Evolutionary conservation across 192 early-diverging fungal genomes (phyloP), one percentile per base, ranked within the genome.

Genomic region (Linnemannia exigua): DNA sequence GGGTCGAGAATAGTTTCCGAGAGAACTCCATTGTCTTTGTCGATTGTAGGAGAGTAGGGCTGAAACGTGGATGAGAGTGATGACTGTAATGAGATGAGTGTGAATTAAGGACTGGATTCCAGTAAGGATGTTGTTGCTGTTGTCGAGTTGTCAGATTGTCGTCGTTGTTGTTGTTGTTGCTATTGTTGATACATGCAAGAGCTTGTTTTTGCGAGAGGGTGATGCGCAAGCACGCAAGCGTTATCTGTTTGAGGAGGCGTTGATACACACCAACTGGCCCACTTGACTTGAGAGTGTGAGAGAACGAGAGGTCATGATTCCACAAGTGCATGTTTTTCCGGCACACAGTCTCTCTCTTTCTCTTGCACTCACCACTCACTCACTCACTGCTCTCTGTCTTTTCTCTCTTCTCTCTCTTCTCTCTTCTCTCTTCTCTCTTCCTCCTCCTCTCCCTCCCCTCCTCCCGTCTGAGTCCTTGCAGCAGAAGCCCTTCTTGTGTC

Each of bases 21-120:
- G 78, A 80, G 44, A 86, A 77, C 11, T 86, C 78, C 77, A 86
- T 86, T 17, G 8, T 37, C 14, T n/a, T 47, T 46, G 75, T 25
- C 20, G 44, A 67, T 47, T 36, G 28, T 9, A 22, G 37, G 22
- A 17, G 15, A 41, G 74, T 44, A 31, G 47, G 19, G 20, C n/a
- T n/a, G n/a, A n/a, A 25, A 28, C 54, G 77, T 12, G 28, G 31
- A 22, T 12, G n/a, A 28, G 41, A 16, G 16, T 17, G 33, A 54
- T 48, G 63, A n/a, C 14, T 38, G 52, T 4, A 8, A 44, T 48
- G 28, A 41, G 12, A 63, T 31, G 28, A 31, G 14, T 14, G 70
- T 14, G 36, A 58, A 63, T 38, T 3, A 67, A 50, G 47, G 25
- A n/a, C 8, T 36, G 3, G n/a, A 11, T 44, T 44, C 41, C 41